Base-by-base conservation (phyloP, 257 asterid species). In the Orobanche coerulescens region DNA sequence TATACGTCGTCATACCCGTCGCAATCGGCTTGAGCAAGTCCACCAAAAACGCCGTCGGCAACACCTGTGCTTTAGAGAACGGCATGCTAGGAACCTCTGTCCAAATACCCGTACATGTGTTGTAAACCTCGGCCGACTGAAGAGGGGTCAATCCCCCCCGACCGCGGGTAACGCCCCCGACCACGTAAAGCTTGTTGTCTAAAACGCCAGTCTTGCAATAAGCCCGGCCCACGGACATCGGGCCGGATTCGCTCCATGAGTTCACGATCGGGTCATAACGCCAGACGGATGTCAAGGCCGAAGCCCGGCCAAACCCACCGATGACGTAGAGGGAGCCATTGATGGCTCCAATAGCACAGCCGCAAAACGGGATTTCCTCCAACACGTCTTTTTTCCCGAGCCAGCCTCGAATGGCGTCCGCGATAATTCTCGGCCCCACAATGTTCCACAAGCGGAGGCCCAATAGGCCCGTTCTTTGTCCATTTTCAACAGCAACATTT, bases 21-120 rank as follows among this genome's bases (percentile, higher is more conserved):
- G 97, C 97, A 19, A 90, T 84, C 48, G 97, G 97, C 68, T 86
- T 90, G 55, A 90, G 90, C n/a, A 84, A 73, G 56, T 90, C 97
- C 12, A 95, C 86, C 3, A 90, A 75, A 71, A 90, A 90, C 15
- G 92, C 92, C 26, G 87, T 82, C 25, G 95, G 97, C 11, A 86
- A 65, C 52, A 84, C 73, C 71, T 86, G 95, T 8, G 95, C 90
- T 72, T 84, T 86, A 3, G 94, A 71, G 72, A 90, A 90, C 1
- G 95, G 94, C 97, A 90, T 90, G 68, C 83, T 90, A 0, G 97
- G 88, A 12, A 90, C 65, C 28, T 86, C 90, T 0, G 94, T 58
- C 97, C 97, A 86, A 18, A 60, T n/a, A 15, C 85, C 92, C 18
- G 90, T 77, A 49, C 47, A 20, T 13, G 97, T 94, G 77, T 90